Evolutionary conservation across 1,139 yeast species (phyloP), one percentile per base, ranked within the genome.

Genomic region (Kurtzmaniella quercitrusa): DNA sequence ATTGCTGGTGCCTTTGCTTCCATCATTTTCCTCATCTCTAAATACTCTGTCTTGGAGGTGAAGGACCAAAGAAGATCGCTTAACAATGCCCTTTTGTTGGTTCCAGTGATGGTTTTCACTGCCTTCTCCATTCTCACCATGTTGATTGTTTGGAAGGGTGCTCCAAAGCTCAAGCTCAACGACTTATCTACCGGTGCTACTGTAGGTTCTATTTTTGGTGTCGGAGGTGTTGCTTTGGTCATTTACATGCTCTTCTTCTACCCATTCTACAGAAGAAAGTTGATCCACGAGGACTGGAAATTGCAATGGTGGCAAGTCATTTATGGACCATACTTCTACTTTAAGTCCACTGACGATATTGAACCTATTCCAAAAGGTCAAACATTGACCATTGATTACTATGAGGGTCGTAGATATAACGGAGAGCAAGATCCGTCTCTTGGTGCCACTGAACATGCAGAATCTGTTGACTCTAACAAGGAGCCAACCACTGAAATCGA

Each of bases 101-200:
- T 82, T 49, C 91, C 91, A 14, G 43, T 72, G 38, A 73, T 83
- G 58, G 85, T 85, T 29, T 82, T 79, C 52, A 56, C 70, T 38
- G 78, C 88, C 31, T 80, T 82, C 51, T 63, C 83, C 40, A 75
- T 84, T 46, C 73, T 85, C 55, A 82, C 90, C 47, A 73, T 64
- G 81, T 74, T 68, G 64, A 70, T 66, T 54, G 75, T 78, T 37
- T 83, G 87, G 87, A 82, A 83, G 60, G 90, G 90, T 54, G 82
- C 89, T 47, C 89, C 89, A 52, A 73, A 75, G 49, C 73, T 84
- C 52, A 66, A 78, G 23, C 70, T 84, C 56, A 67, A 75, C 52
- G 58, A 77, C 6, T 69, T 82, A 47, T 67, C 82, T 2, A 54
- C 67, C 11, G 75, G 75, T 37, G 75, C 83, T 15, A 74, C 75